These are phyloP conservation scores for Diaporthe vaccinii DNA, from an alignment of 2,329 filamentous ascomycete species.

Conservation along the genomic window DNA sequence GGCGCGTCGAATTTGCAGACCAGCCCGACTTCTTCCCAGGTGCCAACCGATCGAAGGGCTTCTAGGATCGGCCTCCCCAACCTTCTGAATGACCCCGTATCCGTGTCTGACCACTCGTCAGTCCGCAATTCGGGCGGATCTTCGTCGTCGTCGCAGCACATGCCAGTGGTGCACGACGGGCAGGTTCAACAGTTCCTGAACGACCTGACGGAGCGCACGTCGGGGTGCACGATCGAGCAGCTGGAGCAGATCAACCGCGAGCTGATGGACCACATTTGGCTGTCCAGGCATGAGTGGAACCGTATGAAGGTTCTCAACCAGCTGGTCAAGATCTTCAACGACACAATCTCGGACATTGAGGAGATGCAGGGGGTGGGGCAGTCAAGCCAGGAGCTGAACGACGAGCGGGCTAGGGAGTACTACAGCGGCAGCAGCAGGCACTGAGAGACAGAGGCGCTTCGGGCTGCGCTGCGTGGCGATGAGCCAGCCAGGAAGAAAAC, in stretches of 20 bases:
- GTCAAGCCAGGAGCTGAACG: conserved; percentile 56
- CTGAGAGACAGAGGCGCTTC: background rate
- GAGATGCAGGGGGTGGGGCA: conserved; percentile 60
- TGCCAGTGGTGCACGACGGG: conserved; percentile 60
- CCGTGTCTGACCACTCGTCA: conserved; percentile 46
- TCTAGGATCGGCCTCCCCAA: conserved; percentile 54
- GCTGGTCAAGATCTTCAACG: conserved; percentile 81
- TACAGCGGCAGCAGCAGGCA: conserved; percentile 23
- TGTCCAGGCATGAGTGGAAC: conserved; percentile 84
- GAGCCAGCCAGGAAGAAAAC: background rate
- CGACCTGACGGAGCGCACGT: conserved; percentile 75
- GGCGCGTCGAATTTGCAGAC: conserved; percentile 37
- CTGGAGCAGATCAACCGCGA: conserved; percentile 92
- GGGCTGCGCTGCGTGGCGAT: background rate
- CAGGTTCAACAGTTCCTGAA: conserved; percentile 71
- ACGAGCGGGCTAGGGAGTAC: conserved; percentile 12
- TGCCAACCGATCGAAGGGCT: conserved; percentile 47
- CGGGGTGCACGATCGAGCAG: conserved; percentile 90
- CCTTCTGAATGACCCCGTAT: conserved; percentile 57
- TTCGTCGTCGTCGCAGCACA: conserved; percentile 58
- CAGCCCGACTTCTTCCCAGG: conserved; percentile 57
- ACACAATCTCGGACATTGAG: conserved; percentile 78
- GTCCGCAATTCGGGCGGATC: conserved; percentile 48
- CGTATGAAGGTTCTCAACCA: conserved; percentile 73
- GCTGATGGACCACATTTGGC: conserved; percentile 93